Percentiles rank a stretch among this genome's conserved stretches.
Conservation (phyloP, 805 yeast species). For the Pichia nakasei region DNA sequence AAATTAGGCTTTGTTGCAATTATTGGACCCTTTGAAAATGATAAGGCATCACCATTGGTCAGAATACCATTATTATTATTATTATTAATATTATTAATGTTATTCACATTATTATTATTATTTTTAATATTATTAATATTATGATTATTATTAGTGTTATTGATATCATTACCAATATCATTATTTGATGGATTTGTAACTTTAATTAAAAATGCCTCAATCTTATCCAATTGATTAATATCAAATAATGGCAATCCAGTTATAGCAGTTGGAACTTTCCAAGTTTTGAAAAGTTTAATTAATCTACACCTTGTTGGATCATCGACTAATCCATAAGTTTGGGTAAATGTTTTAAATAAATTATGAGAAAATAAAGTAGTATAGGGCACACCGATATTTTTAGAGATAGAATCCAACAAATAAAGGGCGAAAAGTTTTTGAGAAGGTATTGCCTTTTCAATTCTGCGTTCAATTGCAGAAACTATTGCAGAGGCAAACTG, state of each 20-base stretch:
- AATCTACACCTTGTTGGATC: slow-evolving; percentile 68
- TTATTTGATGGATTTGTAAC: slow-evolving; percentile 37
- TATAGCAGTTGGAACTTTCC: slow-evolving; percentile 64
- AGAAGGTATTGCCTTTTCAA: slow-evolving; percentile 68
- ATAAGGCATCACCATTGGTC: too few species aligned
- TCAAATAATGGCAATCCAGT: slow-evolving; percentile 69
- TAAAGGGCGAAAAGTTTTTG: slow-evolving; percentile 82
- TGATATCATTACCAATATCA: background rate
- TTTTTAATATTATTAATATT: background rate
- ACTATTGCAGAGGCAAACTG: slow-evolving; percentile 70
- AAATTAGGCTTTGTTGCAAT: slow-evolving; percentile 12
- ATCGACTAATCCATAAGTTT: slow-evolving; percentile 69
- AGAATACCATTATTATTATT: background rate
- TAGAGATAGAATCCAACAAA: slow-evolving; percentile 83
- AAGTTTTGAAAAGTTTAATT: slow-evolving; percentile 72
- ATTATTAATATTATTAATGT: background rate
- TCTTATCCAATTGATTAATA: slow-evolving; percentile 53
- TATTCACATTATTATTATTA: background rate
- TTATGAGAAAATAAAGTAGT: slow-evolving; percentile 67
- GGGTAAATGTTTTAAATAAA: slow-evolving; percentile 60
- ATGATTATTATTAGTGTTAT: background rate
- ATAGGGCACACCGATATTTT: slow-evolving; percentile 85
- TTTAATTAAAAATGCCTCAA: slow-evolving; percentile 63
- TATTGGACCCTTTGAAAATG: background rate
- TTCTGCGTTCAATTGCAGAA: slow-evolving; percentile 64